Conservation (phyloP, 345 rosid species). For the Aquilaria sinensis region DNA sequence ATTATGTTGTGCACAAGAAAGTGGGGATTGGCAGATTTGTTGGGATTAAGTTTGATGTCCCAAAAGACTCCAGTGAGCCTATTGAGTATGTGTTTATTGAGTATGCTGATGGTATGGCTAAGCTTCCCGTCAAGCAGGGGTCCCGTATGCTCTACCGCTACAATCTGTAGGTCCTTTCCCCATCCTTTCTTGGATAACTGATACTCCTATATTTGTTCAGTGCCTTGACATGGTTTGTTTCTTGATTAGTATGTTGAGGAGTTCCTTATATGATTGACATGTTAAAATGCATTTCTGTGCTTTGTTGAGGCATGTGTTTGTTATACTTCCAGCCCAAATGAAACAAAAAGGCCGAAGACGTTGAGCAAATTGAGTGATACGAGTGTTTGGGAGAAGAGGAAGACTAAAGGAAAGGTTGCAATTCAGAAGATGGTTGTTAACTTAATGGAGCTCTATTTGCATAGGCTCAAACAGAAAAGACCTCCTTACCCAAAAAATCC, state of each 20-base stretch:
- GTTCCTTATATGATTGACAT: neutral
- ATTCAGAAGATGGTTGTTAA: conserved; percentile 98
- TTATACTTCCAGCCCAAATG: conserved; percentile 62
- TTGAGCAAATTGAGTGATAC: conserved; percentile 87
- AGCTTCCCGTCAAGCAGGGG: conserved; percentile 91
- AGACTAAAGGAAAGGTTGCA: conserved; percentile 91
- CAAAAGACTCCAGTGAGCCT: conserved; percentile 54
- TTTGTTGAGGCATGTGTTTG: conserved; percentile 11
- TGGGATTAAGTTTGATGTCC: conserved; percentile 70
- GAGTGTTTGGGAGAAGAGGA: conserved; percentile 80
- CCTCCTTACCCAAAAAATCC: conserved; percentile 70
- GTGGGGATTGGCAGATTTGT: conserved; percentile 90
- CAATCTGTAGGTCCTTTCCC: conserved; percentile 50
- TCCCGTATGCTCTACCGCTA: conserved; percentile 86
- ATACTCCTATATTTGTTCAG: neutral
- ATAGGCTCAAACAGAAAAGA: conserved; percentile 82
- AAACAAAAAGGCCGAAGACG: conserved; percentile 63
- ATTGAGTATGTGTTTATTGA: conserved; percentile 79
- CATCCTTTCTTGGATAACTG: neutral
- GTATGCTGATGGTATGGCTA: conserved; percentile 97
- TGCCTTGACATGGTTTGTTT: neutral
- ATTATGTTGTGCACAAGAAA: conserved; percentile 93
- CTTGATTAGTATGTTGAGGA: no score
- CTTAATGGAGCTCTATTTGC: conserved; percentile 93
- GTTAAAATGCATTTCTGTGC: conserved; percentile 4